Evolutionary conservation across 2,329 filamentous ascomycete species (phyloP), one percentile per base, ranked within the genome.

Genomic region (Xylariaceae sp.): DNA sequence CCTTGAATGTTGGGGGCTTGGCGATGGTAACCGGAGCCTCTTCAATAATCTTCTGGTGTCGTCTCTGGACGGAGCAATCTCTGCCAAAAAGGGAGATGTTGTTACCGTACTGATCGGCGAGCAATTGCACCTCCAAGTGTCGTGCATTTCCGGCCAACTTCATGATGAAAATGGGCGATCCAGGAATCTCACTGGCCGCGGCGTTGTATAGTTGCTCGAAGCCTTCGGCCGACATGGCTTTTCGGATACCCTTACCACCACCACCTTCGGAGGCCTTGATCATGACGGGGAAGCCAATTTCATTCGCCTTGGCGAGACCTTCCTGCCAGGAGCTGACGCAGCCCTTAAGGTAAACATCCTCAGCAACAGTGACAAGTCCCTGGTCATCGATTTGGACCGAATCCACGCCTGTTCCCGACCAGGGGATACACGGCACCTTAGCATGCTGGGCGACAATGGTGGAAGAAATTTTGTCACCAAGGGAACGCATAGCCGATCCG

Each of bases 81-180:
- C 94, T 88, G 72, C 94, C 94, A 70, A 97, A 99, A 55, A 99
- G 86, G 7, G 94, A 99, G 73, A 99, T 97, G 80, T 97, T 97
- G 85, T 99, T 97, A 73, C 95, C 94, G 75, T 99, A 99, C 82
- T 99, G 92, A 80, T 99, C 95, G 65, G 94, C 95, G 56, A 99
- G 82, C 66, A 99, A 81, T 79, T 99, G 94, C 60, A 99, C 95
- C 77, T 99, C 94, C 78, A 99, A 81, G 83, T 99, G 94, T 68
- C 94, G 84, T 47, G 94, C 94, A 73, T 96, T 96, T 68, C 93
- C 94, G 53, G 94, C 94, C 64, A 99, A 82, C 85, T 99, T 97
- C 94, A 99, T 99, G 79, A 99, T 96, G 83, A 99, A 99, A 77
- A 99, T 99, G 67, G 95, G 94, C 35, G 94, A 99, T 52, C 95